A percentile compares a stretch with the other conserved stretches of the same genome.
These are phyloP conservation scores for Breynia disticha DNA, from an alignment of 441 rosid genomes.

Conservation along the genomic window DNA sequence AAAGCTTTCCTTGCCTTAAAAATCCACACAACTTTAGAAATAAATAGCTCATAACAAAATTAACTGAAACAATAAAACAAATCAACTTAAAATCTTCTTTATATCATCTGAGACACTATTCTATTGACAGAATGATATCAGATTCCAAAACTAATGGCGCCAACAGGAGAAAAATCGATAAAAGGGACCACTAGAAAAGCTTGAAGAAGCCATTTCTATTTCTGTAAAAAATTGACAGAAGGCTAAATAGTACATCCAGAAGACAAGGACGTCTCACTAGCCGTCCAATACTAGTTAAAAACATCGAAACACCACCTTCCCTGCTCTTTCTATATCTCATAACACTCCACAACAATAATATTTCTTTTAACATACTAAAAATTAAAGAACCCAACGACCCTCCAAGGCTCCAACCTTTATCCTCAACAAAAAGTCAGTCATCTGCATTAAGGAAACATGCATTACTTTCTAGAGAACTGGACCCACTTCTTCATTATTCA, in stretches of 20 bases:
- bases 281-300: conserved; percentile 15
- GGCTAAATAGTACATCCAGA: conserved; percentile 9
- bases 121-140: no score
- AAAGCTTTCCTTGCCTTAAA: conserved; percentile 75
- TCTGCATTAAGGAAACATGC: conserved; percentile 18
- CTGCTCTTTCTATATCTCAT: no score
- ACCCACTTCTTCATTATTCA: conserved; percentile 19
- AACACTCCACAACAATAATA: no score
- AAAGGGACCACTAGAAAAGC: not conserved
- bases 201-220: not conserved
- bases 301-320: not conserved
- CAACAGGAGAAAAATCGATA: not conserved
- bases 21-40: not conserved
- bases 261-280: conserved; percentile 36
- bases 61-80: not conserved
- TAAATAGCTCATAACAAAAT: not conserved
- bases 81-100: not conserved
- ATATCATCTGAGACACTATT: no score
- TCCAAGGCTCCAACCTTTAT: conserved; percentile 20
- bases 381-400: conserved; percentile 18
- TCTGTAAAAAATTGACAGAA: conserved; percentile 14
- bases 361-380: not conserved
- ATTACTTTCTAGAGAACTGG: conserved; percentile 15
- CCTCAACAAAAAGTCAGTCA: conserved; percentile 20
- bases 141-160: conserved; percentile 15